Conservation (phyloP, 2,329 filamentous ascomycete species). For the Colletotrichum costaricense region DNA sequence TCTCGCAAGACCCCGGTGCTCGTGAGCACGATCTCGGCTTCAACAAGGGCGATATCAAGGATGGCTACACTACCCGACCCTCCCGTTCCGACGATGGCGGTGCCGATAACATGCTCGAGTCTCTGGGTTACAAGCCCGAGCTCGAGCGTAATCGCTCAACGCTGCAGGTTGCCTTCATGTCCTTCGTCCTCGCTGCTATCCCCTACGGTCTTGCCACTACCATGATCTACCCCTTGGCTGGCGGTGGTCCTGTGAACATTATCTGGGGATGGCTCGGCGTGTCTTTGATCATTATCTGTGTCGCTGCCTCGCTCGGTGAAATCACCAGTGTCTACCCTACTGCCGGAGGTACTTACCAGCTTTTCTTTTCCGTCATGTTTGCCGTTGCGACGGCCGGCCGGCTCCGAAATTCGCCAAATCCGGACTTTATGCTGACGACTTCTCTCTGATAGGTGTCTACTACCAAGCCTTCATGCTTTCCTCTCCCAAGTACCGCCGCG, state of each 20-base stretch:
- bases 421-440: constrained; percentile 27
- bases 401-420: constrained; percentile 5
- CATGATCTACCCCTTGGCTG: constrained; percentile 73
- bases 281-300: constrained; percentile 76
- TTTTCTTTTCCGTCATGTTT: neutral
- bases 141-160: constrained; percentile 74
- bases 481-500: constrained; percentile 67
- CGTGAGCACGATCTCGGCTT: constrained; percentile 33
- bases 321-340: constrained; percentile 82
- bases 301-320: constrained; percentile 77
- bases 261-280: constrained; percentile 80
- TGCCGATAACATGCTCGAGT: constrained; percentile 72
- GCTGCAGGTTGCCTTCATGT: constrained; percentile 79
- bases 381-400: constrained; percentile 6
- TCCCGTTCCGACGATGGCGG: constrained; percentile 49
- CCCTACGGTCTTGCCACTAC: constrained; percentile 80
- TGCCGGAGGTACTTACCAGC: constrained; percentile 66
- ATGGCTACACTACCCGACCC: constrained; percentile 32
- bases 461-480: constrained; percentile 84
- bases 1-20: constrained; percentile 36
- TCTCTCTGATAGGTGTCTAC: constrained; percentile 65
- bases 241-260: constrained; percentile 75
- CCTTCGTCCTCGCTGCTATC: constrained; percentile 79
- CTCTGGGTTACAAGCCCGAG: constrained; percentile 75
- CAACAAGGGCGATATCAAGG: constrained; percentile 27